These are phyloP conservation scores for Daedalea quercina DNA, from an alignment of 768 basidiomycete species.

Conservation along the genomic window DNA sequence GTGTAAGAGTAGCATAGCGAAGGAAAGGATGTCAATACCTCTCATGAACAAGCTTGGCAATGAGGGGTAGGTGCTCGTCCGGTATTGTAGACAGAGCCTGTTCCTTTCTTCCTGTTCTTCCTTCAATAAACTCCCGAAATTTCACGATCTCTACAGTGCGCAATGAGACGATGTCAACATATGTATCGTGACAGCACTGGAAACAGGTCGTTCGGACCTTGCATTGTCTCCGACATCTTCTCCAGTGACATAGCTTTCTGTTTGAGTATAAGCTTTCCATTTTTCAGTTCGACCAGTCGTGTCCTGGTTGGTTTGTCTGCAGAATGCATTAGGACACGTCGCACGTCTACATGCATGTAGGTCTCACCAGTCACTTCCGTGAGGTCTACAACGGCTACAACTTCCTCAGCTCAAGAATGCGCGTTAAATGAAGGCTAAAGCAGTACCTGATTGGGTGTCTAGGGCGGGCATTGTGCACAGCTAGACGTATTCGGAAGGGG, in stretches of 20 bases:
- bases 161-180: neutral
- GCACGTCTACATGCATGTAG: constrained; percentile 5
- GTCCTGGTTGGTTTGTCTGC: constrained; percentile 35
- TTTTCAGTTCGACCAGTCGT: constrained; percentile 58
- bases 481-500: neutral
- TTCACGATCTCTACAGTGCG: constrained; percentile 56
- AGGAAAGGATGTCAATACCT: constrained; percentile 40
- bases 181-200: neutral
- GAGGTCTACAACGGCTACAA: neutral
- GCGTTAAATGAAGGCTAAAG: too few species aligned
- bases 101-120: constrained; percentile 38
- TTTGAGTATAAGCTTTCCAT: constrained; percentile 68
- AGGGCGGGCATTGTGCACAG: constrained; percentile 32
- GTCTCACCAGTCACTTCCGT: neutral
- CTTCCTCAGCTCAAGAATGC: neutral
- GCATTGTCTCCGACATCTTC: constrained; percentile 75
- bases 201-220: constrained; percentile 34
- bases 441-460: constrained; percentile 30
- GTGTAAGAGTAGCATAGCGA: neutral
- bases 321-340: neutral
- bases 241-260: constrained; percentile 72
- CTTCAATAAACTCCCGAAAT: constrained; percentile 68
- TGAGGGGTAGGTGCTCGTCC: constrained; percentile 61
- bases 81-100: constrained; percentile 54
- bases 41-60: constrained; percentile 82